A percentile compares a stretch with the other conserved stretches of the same genome.
These are phyloP conservation scores for Polytrichum formosum DNA, from an alignment of 225 moss, liverwort and hornwort genomes.

Conservation along the genomic window DNA sequence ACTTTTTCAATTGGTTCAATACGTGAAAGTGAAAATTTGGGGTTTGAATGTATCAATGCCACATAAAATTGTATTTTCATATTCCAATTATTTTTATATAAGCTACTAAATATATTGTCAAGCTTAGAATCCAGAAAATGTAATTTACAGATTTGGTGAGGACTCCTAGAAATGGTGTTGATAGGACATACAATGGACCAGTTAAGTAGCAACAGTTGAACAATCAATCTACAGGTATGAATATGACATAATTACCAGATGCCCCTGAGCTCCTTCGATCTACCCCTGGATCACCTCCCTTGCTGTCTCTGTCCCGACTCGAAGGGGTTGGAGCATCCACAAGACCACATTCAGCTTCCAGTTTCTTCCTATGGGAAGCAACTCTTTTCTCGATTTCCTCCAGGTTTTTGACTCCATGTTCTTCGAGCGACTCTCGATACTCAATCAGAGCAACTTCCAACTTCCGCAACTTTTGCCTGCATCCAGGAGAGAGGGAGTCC, in stretches of 20 bases:
- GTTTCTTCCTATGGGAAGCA: constrained; percentile 71
- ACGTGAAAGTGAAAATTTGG: too few species aligned
- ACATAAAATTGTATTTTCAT: too few species aligned
- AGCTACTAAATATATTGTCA: too few species aligned
- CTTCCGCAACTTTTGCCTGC: constrained; percentile 97
- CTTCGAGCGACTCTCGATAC: constrained; percentile 93
- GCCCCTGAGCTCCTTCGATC: constrained; percentile 59
- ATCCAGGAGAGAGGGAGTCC: not conserved
- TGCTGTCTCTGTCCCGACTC: constrained; percentile 58
- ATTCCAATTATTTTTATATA: constrained; percentile 1
- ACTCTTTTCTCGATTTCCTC: constrained; percentile 94
- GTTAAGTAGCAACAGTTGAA: not conserved
- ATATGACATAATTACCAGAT: constrained; percentile 45
- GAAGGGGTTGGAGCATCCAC: constrained; percentile 62
- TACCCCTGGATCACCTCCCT: constrained; percentile 59
- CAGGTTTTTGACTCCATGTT: constrained; percentile 75
- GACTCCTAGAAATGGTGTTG: not conserved
- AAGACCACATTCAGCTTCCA: constrained; percentile 82
- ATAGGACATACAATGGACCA: not conserved
- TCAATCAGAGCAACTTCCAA: constrained; percentile 94
- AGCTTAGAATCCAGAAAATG: not conserved
- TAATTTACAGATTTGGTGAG: not conserved
- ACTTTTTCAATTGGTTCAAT: too few species aligned
- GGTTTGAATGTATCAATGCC: not conserved
- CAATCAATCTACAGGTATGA: not conserved